Conservation (phyloP, 2,329 filamentous ascomycete genomes). For the Huntiella moniliformis region DNA sequence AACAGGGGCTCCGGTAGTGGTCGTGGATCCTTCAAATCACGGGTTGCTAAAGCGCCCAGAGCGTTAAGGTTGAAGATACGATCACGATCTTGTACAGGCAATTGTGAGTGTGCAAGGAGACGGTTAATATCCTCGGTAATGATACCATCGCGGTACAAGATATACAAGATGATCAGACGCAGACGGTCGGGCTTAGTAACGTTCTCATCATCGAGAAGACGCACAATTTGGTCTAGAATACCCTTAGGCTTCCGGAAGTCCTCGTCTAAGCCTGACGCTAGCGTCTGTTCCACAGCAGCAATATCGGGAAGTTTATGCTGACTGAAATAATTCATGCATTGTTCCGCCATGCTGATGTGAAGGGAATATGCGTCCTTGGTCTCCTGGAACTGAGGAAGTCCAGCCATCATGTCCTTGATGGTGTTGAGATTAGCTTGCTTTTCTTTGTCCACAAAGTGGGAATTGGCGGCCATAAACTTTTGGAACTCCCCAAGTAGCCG, state of each 20-base stretch:
- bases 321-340: constrained; percentile 90
- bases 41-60: constrained; percentile 56
- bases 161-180: constrained; percentile 68
- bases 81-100: constrained; percentile 55
- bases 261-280: constrained; percentile 85
- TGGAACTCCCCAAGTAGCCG: constrained; percentile 85
- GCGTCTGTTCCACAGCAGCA: constrained; percentile 70
- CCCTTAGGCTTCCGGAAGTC: constrained; percentile 84
- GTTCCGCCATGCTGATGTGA: constrained; percentile 89
- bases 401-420: constrained; percentile 94
- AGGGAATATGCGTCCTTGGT: constrained; percentile 90
- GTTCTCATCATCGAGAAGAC: constrained; percentile 69
- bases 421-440: constrained; percentile 64
- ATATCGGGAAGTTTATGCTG: constrained; percentile 69
- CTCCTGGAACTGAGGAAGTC: constrained; percentile 82
- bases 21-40: constrained; percentile 55
- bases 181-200: constrained; percentile 57
- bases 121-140: constrained; percentile 69
- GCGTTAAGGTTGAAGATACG: constrained; percentile 62
- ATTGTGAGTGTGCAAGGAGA: constrained; percentile 61
- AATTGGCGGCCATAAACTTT: constrained; percentile 77
- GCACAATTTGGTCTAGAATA: constrained; percentile 65
- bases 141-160: constrained; percentile 72
- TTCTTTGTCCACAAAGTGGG: constrained; percentile 67
- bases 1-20: constrained; percentile 51